A percentile compares a stretch with the other conserved stretches of the same genome.
Evolutionary conservation across 495 filamentous ascomycete genomes (phyloP).

Genomic region (Hypoxylon cercidicola): DNA sequence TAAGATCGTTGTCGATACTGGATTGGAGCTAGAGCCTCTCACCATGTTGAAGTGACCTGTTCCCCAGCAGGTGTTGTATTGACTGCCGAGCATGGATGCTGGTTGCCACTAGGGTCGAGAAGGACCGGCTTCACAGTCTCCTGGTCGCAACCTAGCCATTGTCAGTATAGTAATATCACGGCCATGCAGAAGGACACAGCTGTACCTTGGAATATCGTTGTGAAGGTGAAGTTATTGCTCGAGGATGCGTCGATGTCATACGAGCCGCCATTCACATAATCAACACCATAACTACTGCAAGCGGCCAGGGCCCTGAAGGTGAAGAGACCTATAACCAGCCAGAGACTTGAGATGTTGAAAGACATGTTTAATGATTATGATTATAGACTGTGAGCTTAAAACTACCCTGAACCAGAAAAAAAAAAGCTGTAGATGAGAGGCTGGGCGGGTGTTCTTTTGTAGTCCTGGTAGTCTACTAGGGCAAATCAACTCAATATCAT

Average conservation of each 20-base stretch:
- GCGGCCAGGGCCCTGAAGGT: slow-evolving; percentile 44
- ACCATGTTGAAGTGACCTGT: slow-evolving; percentile 56
- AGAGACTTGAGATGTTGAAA: slow-evolving; percentile 15
- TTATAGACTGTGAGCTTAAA: not conserved
- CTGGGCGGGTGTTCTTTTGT: slow-evolving; percentile 19
- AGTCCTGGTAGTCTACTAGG: not conserved
- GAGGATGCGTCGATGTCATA: slow-evolving; percentile 56
- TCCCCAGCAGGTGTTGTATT: slow-evolving; percentile 50
- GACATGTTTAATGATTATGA: slow-evolving; percentile 25
- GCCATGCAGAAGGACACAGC: not conserved
- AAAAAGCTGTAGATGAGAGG: not conserved
- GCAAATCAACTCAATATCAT: slow-evolving; percentile 2
- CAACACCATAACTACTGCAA: slow-evolving; percentile 55
- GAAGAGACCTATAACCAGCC: slow-evolving; percentile 36
- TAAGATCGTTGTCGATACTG: slow-evolving; percentile 4
- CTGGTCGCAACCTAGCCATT: slow-evolving; percentile 47
- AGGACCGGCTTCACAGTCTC: slow-evolving; percentile 55
- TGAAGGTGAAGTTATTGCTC: slow-evolving; percentile 55
- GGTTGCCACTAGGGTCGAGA: slow-evolving; percentile 48
- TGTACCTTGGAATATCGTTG: slow-evolving; percentile 55
- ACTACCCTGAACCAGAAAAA: slow-evolving; percentile 4
- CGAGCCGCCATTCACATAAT: slow-evolving; percentile 54
- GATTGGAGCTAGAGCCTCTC: slow-evolving; percentile 9
- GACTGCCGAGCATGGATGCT: slow-evolving; percentile 53
- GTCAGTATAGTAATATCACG: slow-evolving; percentile 9